phyloP scores from a whole-genome alignment of 1,139 yeast genomes.

The Suhomyces bolitotheri region DNA sequence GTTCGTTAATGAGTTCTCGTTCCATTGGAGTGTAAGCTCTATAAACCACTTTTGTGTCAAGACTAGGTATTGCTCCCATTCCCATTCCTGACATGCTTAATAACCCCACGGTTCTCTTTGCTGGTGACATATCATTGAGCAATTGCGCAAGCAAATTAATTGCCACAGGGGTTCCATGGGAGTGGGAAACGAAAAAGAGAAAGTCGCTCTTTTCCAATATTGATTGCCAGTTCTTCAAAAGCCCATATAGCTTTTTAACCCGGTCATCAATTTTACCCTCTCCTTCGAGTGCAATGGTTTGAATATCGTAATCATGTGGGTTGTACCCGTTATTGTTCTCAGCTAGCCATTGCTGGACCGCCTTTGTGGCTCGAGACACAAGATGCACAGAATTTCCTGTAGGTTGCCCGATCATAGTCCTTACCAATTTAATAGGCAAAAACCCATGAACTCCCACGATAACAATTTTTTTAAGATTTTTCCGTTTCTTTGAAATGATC shows the following conservation, averaged over 20 bases:
- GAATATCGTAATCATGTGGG: constrained; percentile 31
- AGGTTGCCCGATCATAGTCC: constrained; percentile 44
- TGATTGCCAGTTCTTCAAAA: constrained; percentile 47
- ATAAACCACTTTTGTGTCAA: constrained; percentile 48
- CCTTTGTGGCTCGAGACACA: constrained; percentile 36
- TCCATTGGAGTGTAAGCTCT: constrained; percentile 49
- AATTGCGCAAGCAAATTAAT: constrained; percentile 42
- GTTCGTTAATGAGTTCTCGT: constrained; percentile 49
- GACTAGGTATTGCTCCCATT: constrained; percentile 45
- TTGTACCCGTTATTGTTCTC: constrained; percentile 24
- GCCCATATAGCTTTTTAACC: constrained; percentile 32
- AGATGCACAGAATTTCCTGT: constrained; percentile 46
- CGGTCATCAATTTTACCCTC: constrained; percentile 49
- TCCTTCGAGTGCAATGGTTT: constrained; percentile 54
- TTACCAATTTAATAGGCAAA: constrained; percentile 53
- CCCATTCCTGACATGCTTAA: constrained; percentile 49
- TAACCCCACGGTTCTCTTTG: constrained; percentile 32
- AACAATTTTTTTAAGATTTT: constrained; percentile 34
- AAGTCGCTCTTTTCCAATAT: constrained; percentile 41
- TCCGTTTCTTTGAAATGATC: constrained; percentile 19
- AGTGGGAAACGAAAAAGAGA: constrained; percentile 45
- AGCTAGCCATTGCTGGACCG: constrained; percentile 42
- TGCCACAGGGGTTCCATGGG: constrained; percentile 48
- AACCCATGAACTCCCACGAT: constrained; percentile 54
- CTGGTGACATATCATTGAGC: constrained; percentile 18